Base-by-base conservation (phyloP, 805 yeast genomes). In the Candida coleopterorum region DNA sequence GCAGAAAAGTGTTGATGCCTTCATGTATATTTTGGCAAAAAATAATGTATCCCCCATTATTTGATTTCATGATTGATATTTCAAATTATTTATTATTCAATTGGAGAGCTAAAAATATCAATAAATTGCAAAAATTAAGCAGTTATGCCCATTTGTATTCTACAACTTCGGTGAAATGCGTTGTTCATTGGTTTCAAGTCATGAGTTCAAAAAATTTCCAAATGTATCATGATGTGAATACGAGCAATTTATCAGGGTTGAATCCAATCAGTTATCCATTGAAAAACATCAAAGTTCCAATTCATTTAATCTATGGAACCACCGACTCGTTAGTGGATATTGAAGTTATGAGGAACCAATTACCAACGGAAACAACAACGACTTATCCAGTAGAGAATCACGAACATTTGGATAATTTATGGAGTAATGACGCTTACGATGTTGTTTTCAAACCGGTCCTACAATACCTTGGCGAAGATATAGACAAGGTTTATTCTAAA, bases 131-230 rank as follows among this genome's bases (percentile, higher is more conserved):
- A 58, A 90, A 89, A 53, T 62, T 78, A 32, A 72, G 85, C n/a
- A 74, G 85, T 11, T 90, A 86, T 58, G 77, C 86, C 12, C 97
- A 93, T 56, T 66, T 90, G 37, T 90, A 89, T 61, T 85, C 96
- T 2, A 83, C 95, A 16, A 87, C 97, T 0, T 79, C 89, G 2
- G 97, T 89, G 18, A 90, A 89, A 58, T 76, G 85, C 8, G 88
- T 87, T 30, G 97, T 88, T n/a, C 96, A 87, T 59, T 87, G 96
- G 96, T 86, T 87, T 51, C 96, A 87, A 60, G 89, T 90, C 36
- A 85, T 90, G 43, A 70, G 81, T 35, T 70, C 83, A 6, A 76
- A 75, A 31, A 72, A 75, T 32, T 89, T 90, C 57, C 96, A 89
- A 57, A 83, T 93, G 95, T 90, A 79, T 59, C 93, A 85, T 50